Conservation (phyloP, 2,329 filamentous ascomycete genomes). For the Herpomyces periplanetae region DNA sequence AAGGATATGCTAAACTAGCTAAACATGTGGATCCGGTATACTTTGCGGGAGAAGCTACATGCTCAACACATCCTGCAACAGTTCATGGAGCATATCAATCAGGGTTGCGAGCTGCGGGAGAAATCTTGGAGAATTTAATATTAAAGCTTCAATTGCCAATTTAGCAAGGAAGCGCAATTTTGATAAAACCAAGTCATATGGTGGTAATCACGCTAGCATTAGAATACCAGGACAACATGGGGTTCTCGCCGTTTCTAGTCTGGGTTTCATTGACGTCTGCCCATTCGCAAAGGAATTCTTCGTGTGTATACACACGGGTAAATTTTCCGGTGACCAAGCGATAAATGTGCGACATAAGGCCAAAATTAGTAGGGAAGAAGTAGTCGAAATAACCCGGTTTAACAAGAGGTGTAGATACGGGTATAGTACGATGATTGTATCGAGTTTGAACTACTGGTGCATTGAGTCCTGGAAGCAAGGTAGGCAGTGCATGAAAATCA, state of each 20-base stretch:
- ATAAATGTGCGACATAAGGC: conserved; percentile 62
- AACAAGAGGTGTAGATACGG: conserved; percentile 58
- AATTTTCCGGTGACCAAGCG: conserved; percentile 67
- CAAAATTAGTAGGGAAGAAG: conserved; percentile 83
- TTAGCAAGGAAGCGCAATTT: no score
- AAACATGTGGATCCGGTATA: conserved; percentile 45
- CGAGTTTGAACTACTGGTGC: conserved; percentile 85
- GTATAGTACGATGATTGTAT: conserved; percentile 49
- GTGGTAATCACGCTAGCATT: conserved; percentile 80
- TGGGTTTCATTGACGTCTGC: conserved; percentile 60
- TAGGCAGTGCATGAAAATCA: conserved; percentile 57
- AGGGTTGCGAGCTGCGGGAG: conserved; percentile 51
- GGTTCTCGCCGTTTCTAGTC: conserved; percentile 69
- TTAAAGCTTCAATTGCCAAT: no score
- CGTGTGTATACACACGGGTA: conserved; percentile 45
- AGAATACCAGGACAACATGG: conserved; percentile 61
- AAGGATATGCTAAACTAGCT: conserved; percentile 80
- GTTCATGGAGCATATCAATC: conserved; percentile 89
- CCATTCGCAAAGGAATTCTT: conserved; percentile 65
- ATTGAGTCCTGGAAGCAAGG: conserved; percentile 47
- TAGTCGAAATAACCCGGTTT: conserved; percentile 98
- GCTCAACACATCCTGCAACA: conserved; percentile 71
- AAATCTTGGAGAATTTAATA: conserved; percentile 48
- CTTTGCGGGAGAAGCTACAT: conserved; percentile 89
- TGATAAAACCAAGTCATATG: no score